Conservation (phyloP, 2,329 filamentous ascomycete species). For the Aspergillus chevalieri region DNA sequence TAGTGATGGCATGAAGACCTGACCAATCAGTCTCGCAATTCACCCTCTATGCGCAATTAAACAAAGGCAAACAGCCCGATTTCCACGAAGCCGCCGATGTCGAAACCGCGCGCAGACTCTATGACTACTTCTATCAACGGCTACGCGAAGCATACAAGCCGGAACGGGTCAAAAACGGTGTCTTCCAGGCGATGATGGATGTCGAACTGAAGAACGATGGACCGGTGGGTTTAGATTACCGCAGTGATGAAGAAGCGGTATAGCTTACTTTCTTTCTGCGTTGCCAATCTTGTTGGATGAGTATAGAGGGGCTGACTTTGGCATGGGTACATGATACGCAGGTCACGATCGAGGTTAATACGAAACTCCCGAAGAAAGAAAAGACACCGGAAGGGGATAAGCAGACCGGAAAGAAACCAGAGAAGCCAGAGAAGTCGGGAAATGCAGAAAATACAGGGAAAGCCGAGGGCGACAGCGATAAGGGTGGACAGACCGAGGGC, state of each 20-base stretch:
- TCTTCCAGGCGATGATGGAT: conserved; percentile 99
- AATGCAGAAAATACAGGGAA: not conserved
- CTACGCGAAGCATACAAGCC: conserved; percentile 65
- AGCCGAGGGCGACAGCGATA: conserved; percentile 2
- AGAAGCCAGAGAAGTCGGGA: not conserved
- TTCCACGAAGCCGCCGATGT: conserved; percentile 83
- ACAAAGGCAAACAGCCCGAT: conserved; percentile 90
- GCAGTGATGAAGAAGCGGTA: conserved; percentile 54
- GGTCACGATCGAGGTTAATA: conserved; percentile 44
- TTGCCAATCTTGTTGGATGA: conserved; percentile 1
- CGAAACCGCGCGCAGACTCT: conserved; percentile 71
- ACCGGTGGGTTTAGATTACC: conserved; percentile 59
- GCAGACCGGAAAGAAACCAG: not conserved
- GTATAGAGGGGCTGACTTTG: conserved; percentile 8
- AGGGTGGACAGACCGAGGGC: conserved; percentile 2
- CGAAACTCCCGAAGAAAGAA: conserved; percentile 38
- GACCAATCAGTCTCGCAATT: conserved; percentile 77
- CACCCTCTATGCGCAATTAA: conserved; percentile 85
- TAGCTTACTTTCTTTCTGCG: conserved; percentile 25
- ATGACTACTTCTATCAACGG: conserved; percentile 74
- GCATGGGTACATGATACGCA: conserved; percentile 8
- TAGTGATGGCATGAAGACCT: not conserved
- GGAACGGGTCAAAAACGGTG: conserved; percentile 83
- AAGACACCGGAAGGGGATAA: conserved; percentile 11
- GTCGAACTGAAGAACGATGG: conserved; percentile 86